Evolutionary conservation across 495 filamentous ascomycete species (phyloP).

Genomic region (Arthonia radiata): DNA sequence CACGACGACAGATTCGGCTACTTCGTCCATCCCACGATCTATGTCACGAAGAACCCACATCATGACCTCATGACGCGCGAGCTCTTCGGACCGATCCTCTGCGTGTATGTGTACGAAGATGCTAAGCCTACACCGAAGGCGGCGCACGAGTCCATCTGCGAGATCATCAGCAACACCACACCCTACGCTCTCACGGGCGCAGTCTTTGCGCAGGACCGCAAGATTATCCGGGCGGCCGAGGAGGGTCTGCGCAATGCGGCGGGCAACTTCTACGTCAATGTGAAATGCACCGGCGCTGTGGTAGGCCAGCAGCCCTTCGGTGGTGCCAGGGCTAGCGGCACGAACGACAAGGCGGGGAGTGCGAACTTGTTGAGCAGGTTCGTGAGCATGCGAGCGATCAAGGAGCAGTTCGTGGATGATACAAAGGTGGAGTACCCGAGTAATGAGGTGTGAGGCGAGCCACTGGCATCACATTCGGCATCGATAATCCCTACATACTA

Average conservation of each 20-base stretch:
- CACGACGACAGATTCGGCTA: slow-evolving; percentile 45
- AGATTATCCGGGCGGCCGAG: slow-evolving; percentile 39
- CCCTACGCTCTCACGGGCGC: slow-evolving; percentile 62
- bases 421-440: slow-evolving; percentile 55
- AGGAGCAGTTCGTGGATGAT: slow-evolving; percentile 63
- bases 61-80: slow-evolving; percentile 45
- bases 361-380: slow-evolving; percentile 50
- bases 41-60: slow-evolving; percentile 29
- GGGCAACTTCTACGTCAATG: slow-evolving; percentile 72
- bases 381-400: slow-evolving; percentile 62
- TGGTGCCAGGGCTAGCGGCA: slow-evolving; percentile 62
- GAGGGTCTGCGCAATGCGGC: slow-evolving; percentile 51
- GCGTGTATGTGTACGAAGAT: slow-evolving; percentile 50
- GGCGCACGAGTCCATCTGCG: no score
- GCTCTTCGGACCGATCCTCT: slow-evolving; percentile 54
- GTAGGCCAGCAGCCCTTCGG: slow-evolving; percentile 87
- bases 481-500: no score
- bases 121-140: no score
- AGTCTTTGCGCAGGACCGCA: slow-evolving; percentile 50
- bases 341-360: slow-evolving; percentile 81
- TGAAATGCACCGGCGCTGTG: slow-evolving; percentile 49
- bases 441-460: slow-evolving; percentile 34
- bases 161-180: slow-evolving; percentile 36
- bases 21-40: slow-evolving; percentile 51
- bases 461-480: no score